A percentile compares a stretch with the other conserved stretches of the same genome.
Conservation (phyloP, 1,284 basidiomycete species). For the Tilletia indica region DNA sequence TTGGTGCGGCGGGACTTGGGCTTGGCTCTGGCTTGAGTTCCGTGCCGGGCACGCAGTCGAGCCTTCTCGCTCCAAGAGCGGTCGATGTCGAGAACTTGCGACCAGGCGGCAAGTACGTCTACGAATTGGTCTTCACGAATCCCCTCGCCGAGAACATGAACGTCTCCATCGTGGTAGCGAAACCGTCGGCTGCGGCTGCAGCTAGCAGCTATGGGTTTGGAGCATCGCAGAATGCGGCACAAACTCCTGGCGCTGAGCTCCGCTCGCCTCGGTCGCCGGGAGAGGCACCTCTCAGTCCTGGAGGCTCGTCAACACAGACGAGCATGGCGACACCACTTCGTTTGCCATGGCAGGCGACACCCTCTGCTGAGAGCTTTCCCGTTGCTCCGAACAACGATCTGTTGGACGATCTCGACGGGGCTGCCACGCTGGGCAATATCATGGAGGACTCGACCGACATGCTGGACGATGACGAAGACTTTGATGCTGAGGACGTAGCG, state of each 20-base stretch:
- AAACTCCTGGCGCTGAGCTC: neutral
- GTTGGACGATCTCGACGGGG: constrained; percentile 14
- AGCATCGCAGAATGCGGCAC: neutral
- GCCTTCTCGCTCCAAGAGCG: constrained; percentile 22
- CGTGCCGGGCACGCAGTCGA: neutral
- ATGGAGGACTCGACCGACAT: constrained; percentile 10
- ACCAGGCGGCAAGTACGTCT: constrained; percentile 38
- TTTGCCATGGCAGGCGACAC: constrained; percentile 8
- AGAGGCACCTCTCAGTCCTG: constrained; percentile 23
- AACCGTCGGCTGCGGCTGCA: constrained; percentile 18
- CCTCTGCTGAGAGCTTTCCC: neutral
- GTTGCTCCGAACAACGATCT: constrained; percentile 7
- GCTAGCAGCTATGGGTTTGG: constrained; percentile 18
- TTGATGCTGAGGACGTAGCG: constrained; percentile 20
- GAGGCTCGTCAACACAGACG: neutral
- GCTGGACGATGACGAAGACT: constrained; percentile 1
- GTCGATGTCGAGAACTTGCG: constrained; percentile 31
- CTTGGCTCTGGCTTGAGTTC: constrained; percentile 5
- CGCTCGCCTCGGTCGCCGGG: constrained; percentile 23
- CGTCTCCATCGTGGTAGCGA: constrained; percentile 33
- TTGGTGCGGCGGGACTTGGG: constrained; percentile 10
- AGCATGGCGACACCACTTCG: neutral
- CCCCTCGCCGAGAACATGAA: constrained; percentile 47
- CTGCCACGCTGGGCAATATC: neutral
- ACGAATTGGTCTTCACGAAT: constrained; percentile 38